Evolutionary conservation across 768 basidiomycete species (phyloP).

Genomic region (Lactarius hengduanensis): DNA sequence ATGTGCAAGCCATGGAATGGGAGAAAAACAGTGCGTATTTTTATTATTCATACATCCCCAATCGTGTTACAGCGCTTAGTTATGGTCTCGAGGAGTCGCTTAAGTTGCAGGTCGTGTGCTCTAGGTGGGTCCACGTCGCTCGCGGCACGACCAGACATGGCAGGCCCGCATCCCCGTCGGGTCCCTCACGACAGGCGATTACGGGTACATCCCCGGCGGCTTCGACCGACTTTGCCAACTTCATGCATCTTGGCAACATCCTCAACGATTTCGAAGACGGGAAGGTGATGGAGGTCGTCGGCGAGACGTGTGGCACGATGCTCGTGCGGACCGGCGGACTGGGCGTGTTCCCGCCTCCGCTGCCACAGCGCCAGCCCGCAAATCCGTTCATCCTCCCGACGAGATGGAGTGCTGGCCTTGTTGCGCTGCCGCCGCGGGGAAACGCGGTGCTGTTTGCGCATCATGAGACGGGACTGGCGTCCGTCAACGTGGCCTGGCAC

Average conservation of each 20-base stretch:
- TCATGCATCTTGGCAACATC: constrained; percentile 24
- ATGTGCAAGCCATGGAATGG: too few relatives aligned
- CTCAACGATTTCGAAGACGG: constrained; percentile 1
- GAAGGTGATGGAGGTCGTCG: constrained; percentile 7
- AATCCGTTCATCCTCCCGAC: constrained; percentile 17
- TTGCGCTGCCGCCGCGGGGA: constrained; percentile 20
- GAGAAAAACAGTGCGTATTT: too few relatives aligned
- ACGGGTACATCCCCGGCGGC: constrained; percentile 20
- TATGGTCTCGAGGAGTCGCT: too few relatives aligned
- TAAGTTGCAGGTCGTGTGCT: too few relatives aligned
- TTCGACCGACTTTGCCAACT: constrained; percentile 22
- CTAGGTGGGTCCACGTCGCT: not conserved
- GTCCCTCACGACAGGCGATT: constrained; percentile 19
- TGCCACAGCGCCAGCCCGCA: constrained; percentile 11
- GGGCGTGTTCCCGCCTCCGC: not conserved
- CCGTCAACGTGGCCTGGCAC: constrained; percentile 25
- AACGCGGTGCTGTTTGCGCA: constrained; percentile 20
- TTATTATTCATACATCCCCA: too few relatives aligned
- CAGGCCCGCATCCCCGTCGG: constrained; percentile 18
- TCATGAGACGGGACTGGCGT: constrained; percentile 16
- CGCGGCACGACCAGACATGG: constrained; percentile 25
- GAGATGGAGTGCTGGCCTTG: constrained; percentile 26
- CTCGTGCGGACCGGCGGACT: constrained; percentile 1
- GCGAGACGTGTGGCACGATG: constrained; percentile 24
- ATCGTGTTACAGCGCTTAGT: too few relatives aligned